Conservation (phyloP, 2,329 filamentous ascomycete genomes). For the Pseudocercospora fuligena region DNA sequence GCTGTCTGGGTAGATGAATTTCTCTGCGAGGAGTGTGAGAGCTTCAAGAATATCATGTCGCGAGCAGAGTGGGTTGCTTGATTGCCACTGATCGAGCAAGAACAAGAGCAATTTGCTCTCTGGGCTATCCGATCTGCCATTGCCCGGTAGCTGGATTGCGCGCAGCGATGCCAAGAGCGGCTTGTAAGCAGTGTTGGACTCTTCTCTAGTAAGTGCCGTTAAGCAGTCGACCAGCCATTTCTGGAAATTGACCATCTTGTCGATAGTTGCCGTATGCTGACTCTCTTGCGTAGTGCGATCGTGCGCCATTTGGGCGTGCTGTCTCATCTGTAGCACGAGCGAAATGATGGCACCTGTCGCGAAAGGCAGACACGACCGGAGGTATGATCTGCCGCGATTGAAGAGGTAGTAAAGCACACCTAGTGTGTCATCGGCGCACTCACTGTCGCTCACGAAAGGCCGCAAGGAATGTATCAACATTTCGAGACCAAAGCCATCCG, state of each 20-base stretch:
- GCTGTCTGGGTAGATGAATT: slow-evolving; percentile 68
- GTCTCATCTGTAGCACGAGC: slow-evolving; percentile 75
- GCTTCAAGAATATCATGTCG: slow-evolving; percentile 71
- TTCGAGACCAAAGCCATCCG: slow-evolving; percentile 81
- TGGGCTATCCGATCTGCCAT: slow-evolving; percentile 69
- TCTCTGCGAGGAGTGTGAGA: slow-evolving; percentile 72
- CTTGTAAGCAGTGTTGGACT: slow-evolving; percentile 2
- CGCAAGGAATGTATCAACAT: slow-evolving; percentile 84
- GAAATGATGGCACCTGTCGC: slow-evolving; percentile 80
- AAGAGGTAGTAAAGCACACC: slow-evolving; percentile 87
- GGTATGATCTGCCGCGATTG: slow-evolving; percentile 66
- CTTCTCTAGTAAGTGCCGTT: slow-evolving; percentile 40
- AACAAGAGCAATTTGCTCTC: slow-evolving; percentile 81
- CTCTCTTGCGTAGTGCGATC: slow-evolving; percentile 83
- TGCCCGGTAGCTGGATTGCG: slow-evolving; percentile 69
- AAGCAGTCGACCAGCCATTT: slow-evolving; percentile 77
- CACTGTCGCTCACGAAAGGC: slow-evolving; percentile 77
- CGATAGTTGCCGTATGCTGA: slow-evolving; percentile 77
- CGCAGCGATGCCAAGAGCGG: slow-evolving; percentile 27
- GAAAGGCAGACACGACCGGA: slow-evolving; percentile 70
- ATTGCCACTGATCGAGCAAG: slow-evolving; percentile 74
- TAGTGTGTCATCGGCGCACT: slow-evolving; percentile 89
- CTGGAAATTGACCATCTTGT: slow-evolving; percentile 76
- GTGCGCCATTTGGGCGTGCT: slow-evolving; percentile 39
- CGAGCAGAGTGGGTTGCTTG: slow-evolving; percentile 68